A percentile compares a stretch with the other conserved stretches of the same genome.
Evolutionary conservation across 2,329 filamentous ascomycete genomes (phyloP).

Genomic region (Coniochaeta sp.): DNA sequence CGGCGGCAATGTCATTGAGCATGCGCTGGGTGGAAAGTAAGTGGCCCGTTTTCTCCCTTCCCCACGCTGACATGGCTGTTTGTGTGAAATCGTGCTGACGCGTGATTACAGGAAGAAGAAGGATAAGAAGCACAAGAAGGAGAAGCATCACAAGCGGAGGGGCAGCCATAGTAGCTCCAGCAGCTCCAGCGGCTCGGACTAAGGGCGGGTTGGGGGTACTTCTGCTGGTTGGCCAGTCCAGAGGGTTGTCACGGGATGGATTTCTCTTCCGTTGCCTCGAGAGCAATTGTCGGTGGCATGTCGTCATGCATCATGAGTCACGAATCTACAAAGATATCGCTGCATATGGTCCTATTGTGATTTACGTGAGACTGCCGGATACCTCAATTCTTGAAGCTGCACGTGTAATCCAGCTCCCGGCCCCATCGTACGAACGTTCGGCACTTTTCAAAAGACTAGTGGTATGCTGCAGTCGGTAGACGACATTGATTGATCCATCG

Average conservation of each 20-base stretch:
- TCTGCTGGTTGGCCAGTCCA: neutral
- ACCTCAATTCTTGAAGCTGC: neutral
- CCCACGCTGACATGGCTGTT: too few relatives aligned
- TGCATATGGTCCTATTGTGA: neutral
- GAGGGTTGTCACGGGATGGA: too few relatives aligned
- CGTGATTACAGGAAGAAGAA: neutral
- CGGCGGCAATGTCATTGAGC: slow-evolving; percentile 2
- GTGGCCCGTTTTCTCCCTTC: neutral
- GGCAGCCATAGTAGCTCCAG: slow-evolving; percentile 1
- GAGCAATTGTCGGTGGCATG: too few relatives aligned
- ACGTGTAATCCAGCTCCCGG: neutral
- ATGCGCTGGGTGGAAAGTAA: slow-evolving; percentile 5
- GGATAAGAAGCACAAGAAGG: slow-evolving; percentile 6
- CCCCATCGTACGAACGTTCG: too few relatives aligned
- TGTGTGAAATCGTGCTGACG: too few relatives aligned
- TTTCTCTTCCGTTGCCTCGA: neutral
- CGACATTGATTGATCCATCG: too few relatives aligned
- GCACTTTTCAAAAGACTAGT: too few relatives aligned
- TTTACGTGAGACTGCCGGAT: neutral
- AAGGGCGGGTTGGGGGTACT: neutral
- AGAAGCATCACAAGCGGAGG: slow-evolving; percentile 5
- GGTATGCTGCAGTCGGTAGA: too few relatives aligned
- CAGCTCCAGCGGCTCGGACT: neutral
- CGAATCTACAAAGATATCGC: neutral
- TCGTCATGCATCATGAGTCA: neutral